Evolutionary conservation across 495 filamentous ascomycete species (phyloP).

Genomic region (Aspergillus campestris): DNA sequence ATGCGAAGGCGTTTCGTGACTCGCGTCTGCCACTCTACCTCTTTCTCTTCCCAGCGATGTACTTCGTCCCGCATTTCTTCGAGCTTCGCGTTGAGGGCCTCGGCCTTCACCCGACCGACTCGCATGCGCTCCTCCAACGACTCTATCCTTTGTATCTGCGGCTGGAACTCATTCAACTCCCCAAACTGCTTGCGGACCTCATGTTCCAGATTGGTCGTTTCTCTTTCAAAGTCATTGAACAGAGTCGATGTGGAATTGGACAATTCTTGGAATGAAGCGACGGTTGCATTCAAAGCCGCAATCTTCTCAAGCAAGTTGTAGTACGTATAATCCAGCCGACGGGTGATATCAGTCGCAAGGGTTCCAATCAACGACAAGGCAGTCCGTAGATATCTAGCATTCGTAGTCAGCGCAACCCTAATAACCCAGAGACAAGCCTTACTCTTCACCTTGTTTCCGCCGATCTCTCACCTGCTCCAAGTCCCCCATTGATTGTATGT

Average conservation of each 20-base stretch:
- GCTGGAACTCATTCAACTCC: slow-evolving; percentile 57
- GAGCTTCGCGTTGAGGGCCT: slow-evolving; percentile 56
- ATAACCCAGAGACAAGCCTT: slow-evolving; percentile 8
- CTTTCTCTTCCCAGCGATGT: slow-evolving; percentile 61
- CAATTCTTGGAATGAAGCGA: slow-evolving; percentile 62
- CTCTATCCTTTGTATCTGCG: slow-evolving; percentile 59
- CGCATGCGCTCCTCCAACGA: slow-evolving; percentile 58
- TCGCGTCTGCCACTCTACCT: slow-evolving; percentile 63
- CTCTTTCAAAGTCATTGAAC: slow-evolving; percentile 51
- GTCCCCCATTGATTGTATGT: slow-evolving; percentile 34
- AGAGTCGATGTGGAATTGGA: slow-evolving; percentile 52
- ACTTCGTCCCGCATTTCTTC: slow-evolving; percentile 55
- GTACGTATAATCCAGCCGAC: slow-evolving; percentile 77
- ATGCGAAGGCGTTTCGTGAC: slow-evolving; percentile 53
- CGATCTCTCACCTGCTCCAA: slow-evolving; percentile 30
- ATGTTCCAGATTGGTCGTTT: slow-evolving; percentile 48
- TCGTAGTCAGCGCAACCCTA: neutral
- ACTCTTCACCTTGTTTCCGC: slow-evolving; percentile 42
- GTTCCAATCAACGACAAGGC: slow-evolving; percentile 32
- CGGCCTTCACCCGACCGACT: slow-evolving; percentile 52
- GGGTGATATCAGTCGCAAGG: slow-evolving; percentile 49
- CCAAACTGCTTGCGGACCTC: slow-evolving; percentile 61
- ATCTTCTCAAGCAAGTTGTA: slow-evolving; percentile 76
- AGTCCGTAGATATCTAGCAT: slow-evolving; percentile 26
- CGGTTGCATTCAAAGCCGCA: slow-evolving; percentile 55